Conservation (phyloP, 108 stramenopile genomes). For the Discostella pseudostelligera region DNA sequence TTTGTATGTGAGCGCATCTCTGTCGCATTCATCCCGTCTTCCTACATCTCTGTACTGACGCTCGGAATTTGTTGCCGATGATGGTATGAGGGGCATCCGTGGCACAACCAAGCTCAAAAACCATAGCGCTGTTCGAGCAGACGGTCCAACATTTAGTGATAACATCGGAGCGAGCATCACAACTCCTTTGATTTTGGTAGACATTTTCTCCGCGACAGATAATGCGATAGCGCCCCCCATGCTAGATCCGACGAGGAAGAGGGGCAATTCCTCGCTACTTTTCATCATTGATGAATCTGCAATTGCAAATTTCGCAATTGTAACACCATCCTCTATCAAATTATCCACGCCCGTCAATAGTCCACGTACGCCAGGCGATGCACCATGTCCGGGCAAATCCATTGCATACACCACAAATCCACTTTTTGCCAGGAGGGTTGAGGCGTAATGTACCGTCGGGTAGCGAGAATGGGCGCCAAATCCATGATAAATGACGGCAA, state of each 20-base stretch:
- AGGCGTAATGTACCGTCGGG: slow-evolving; percentile 79
- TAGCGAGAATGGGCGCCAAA: slow-evolving; percentile 74
- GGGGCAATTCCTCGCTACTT: slow-evolving; percentile 18
- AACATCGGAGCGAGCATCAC: slow-evolving; percentile 84
- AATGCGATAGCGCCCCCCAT: slow-evolving; percentile 86
- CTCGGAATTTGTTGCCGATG: slow-evolving; percentile 55
- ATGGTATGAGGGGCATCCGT: slow-evolving; percentile 58
- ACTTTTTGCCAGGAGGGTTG: slow-evolving; percentile 59
- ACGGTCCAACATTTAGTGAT: slow-evolving; percentile 52
- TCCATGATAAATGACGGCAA: slow-evolving; percentile 79
- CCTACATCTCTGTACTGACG: slow-evolving; percentile 74
- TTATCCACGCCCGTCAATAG: slow-evolving; percentile 55
- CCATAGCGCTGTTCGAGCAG: slow-evolving; percentile 37
- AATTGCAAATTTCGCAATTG: slow-evolving; percentile 54
- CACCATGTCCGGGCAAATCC: slow-evolving; percentile 80
- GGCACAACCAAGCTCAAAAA: slow-evolving; percentile 52
- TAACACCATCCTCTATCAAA: slow-evolving; percentile 56
- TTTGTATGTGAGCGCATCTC: slow-evolving; percentile 54
- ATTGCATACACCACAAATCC: slow-evolving; percentile 59
- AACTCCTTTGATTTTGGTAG: slow-evolving; percentile 44
- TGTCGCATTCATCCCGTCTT: slow-evolving; percentile 68
- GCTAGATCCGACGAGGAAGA: slow-evolving; percentile 71
- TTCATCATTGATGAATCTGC: slow-evolving; percentile 14
- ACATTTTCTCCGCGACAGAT: slow-evolving; percentile 52
- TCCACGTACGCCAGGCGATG: slow-evolving; percentile 63